Conservation (phyloP, 2,329 filamentous ascomycete species). For the Delphinella strobiligena region DNA sequence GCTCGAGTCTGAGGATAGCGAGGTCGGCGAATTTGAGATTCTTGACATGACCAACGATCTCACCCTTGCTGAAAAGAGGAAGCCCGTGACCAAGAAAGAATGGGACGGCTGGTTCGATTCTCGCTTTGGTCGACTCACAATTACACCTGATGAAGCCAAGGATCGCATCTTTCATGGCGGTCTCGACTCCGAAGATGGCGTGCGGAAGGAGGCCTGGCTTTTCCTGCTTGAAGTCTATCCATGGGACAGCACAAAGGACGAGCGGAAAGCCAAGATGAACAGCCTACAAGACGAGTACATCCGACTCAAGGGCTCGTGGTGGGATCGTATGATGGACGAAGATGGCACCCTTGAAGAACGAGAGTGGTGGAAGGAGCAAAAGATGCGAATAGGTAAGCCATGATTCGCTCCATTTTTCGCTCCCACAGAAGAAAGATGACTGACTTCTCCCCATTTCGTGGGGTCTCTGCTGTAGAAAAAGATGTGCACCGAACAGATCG, state of each 20-base stretch:
- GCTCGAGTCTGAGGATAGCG: constrained; percentile 85
- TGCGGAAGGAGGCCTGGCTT: constrained; percentile 92
- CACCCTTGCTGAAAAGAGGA: constrained; percentile 64
- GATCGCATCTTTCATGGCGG: constrained; percentile 96
- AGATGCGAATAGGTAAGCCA: constrained; percentile 73
- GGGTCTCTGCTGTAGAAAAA: constrained; percentile 62
- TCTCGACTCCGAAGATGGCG: constrained; percentile 75
- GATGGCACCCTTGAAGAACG: constrained; percentile 67
- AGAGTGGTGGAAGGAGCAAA: constrained; percentile 96
- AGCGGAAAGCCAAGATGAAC: constrained; percentile 70
- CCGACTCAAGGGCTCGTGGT: constrained; percentile 87
- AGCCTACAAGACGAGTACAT: constrained; percentile 89
- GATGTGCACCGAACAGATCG: constrained; percentile 96
- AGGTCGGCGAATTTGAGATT: constrained; percentile 91
- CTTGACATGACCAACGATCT: constrained; percentile 67
- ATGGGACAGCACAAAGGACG: constrained; percentile 82
- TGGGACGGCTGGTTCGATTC: constrained; percentile 87
- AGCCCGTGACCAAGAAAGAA: constrained; percentile 66
- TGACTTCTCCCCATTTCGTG: constrained; percentile 42
- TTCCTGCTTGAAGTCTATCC: constrained; percentile 85
- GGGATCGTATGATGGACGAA: constrained; percentile 81
- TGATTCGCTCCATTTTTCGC: constrained; percentile 2
- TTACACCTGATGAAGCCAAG: constrained; percentile 87
- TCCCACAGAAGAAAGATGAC: constrained; percentile 13
- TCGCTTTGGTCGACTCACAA: constrained; percentile 57